These are phyloP conservation scores for Amylocystis lapponica DNA, from an alignment of 768 basidiomycete species.

Conservation along the genomic window DNA sequence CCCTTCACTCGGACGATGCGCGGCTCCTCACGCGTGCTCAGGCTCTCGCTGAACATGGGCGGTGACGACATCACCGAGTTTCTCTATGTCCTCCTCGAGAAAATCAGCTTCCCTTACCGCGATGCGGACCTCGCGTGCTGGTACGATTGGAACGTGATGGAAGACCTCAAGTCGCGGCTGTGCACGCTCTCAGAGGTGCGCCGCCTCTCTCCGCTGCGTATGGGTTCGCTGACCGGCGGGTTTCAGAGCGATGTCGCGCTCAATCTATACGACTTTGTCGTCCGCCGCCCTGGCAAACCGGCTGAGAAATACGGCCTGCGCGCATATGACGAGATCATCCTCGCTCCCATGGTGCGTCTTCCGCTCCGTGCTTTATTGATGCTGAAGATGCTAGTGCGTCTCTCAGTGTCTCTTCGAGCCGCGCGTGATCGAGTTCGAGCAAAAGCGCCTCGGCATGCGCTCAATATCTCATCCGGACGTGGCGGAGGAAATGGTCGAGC, in stretches of 20 bases:
- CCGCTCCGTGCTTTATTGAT: neutral
- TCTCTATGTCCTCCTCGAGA: constrained; percentile 68
- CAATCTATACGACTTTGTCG: constrained; percentile 86
- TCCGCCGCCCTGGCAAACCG: constrained; percentile 65
- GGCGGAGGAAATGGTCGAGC: constrained; percentile 64
- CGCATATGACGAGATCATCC: constrained; percentile 91
- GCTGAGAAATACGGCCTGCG: constrained; percentile 87
- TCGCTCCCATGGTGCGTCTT: constrained; percentile 81
- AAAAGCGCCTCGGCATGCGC: constrained; percentile 51
- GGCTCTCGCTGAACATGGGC: constrained; percentile 81
- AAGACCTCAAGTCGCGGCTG: constrained; percentile 80
- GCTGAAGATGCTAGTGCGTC: neutral
- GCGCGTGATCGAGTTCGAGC: constrained; percentile 84
- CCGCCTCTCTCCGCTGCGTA: constrained; percentile 1
- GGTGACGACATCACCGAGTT: constrained; percentile 96
- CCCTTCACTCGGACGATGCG: neutral
- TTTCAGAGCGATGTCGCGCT: constrained; percentile 80
- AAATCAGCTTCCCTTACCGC: constrained; percentile 84
- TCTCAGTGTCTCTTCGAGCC: constrained; percentile 88
- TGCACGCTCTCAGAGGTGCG: constrained; percentile 86
- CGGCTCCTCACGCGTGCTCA: constrained; percentile 12
- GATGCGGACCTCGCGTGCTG: constrained; percentile 70
- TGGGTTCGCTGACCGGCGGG: no score
- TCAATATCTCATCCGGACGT: constrained; percentile 51
- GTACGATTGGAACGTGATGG: constrained; percentile 89